Evolutionary conservation across 768 basidiomycete species (phyloP), one percentile per base, ranked within the genome.

Genomic region (Rhodocollybia butyracea): DNA sequence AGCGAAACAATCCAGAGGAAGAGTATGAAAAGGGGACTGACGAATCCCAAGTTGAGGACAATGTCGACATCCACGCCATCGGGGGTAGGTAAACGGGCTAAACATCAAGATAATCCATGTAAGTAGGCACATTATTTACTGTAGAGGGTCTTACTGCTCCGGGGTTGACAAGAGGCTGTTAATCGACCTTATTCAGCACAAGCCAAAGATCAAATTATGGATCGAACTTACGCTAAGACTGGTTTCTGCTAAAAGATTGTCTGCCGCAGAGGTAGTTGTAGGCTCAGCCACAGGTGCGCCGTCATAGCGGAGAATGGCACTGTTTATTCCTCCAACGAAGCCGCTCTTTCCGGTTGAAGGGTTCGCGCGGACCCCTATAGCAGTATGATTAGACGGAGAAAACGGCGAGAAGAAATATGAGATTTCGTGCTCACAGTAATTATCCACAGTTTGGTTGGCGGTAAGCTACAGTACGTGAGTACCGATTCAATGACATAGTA

Each of bases 371-470:
- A 74, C 63, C 70, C 59, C 60, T 59, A 46, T 17, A 8, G 31
- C 40, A 36, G 12, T 26, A 10, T 13, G 59, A 54, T 51, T 10
- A 4, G 47, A 46, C 19, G n/a, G 30, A 19, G 6, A 30, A 8
- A 41, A 21, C 32, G 7, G 12, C 6, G 10, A 24, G 34, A n/a
- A 19, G 39, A n/a, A 39, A 43, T 3, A 19, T 19, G 13, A n/a
- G n/a, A n/a, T n/a, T n/a, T n/a, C n/a, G n/a, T 5, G 24, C 42
- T 46, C 51, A 69, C 77, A 79, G 60, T 79, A 81, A 59, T 80
- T 81, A 36, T 60, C 68, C 11, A 76, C 66, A 7, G 67, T 60
- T 55, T 77, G 69, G 59, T 73, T 69, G 7, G 79, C 77, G 1
- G 69, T 66, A 15, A 81, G 60, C 58, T 59, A 46, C n/a, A 31